phyloP scores from a whole-genome alignment of 2,329 filamentous ascomycete genomes.

The Colletotrichum sp. region DNA sequence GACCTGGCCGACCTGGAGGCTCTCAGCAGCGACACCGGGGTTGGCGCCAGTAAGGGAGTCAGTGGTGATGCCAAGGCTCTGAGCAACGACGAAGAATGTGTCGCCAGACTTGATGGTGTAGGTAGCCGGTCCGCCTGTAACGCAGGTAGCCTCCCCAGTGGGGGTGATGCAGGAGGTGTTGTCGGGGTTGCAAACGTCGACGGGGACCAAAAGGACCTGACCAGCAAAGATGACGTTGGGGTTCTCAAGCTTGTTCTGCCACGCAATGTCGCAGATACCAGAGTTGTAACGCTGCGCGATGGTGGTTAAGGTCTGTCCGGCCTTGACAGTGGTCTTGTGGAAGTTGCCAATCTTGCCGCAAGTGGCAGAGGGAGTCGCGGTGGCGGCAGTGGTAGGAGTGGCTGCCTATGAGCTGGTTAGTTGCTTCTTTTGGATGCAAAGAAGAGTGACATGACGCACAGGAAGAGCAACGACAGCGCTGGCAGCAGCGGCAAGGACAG shows the following conservation, averaged over 20 bases:
- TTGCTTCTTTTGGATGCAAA: background rate
- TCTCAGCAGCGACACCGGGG: background rate
- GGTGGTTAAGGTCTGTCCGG: background rate
- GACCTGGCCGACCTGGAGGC: background rate
- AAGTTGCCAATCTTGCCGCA: background rate
- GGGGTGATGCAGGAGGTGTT: constrained; percentile 2
- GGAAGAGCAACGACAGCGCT: background rate
- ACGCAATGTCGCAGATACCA: constrained; percentile 5
- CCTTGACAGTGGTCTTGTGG: constrained; percentile 1
- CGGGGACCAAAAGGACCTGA: background rate
- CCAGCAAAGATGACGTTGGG: background rate
- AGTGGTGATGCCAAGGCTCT: constrained; percentile 64
- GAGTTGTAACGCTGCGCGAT: constrained; percentile 3
- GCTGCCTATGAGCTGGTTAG: background rate
- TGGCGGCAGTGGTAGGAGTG: background rate
- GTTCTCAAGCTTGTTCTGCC: background rate
- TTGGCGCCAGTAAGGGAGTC: background rate
- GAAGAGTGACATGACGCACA: background rate
- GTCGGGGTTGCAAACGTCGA: background rate
- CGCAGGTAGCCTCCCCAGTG: background rate
- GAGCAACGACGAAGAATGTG: constrained; percentile 79
- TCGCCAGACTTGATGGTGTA: constrained; percentile 80
- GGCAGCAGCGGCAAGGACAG: background rate
- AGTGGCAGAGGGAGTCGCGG: background rate
- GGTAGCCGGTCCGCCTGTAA: background rate